phyloP scores from a whole-genome alignment of 2,329 filamentous ascomycete genomes.

The Claviceps cyperi region DNA sequence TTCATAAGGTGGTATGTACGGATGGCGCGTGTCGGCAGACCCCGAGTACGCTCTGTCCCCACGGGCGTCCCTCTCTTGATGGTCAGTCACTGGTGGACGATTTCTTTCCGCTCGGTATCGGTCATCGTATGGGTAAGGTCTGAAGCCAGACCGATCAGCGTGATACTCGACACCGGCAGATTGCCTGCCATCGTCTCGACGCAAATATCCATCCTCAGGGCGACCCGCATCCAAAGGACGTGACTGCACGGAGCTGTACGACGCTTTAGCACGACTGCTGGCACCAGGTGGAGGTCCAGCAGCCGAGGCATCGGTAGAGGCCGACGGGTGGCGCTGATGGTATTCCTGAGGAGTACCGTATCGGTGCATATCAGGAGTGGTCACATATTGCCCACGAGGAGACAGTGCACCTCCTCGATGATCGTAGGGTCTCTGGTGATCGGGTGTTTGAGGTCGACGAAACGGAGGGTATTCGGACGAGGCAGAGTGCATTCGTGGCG shows the following conservation, averaged over 20 bases:
- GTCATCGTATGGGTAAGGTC: constrained; percentile 35
- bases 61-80: constrained; percentile 26
- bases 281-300: constrained; percentile 32
- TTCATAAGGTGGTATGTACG: constrained; percentile 22
- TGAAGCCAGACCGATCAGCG: constrained; percentile 31
- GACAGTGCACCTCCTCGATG: constrained; percentile 31
- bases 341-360: constrained; percentile 47
- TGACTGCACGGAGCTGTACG: constrained; percentile 28
- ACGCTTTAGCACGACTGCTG: constrained; percentile 34
- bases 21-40: constrained; percentile 27
- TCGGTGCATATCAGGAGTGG: constrained; percentile 43
- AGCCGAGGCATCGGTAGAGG: constrained; percentile 29
- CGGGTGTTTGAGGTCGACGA: constrained; percentile 59
- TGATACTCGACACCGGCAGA: constrained; percentile 34
- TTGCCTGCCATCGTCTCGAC: constrained; percentile 32
- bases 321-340: constrained; percentile 33
- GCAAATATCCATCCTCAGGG: constrained; percentile 30
- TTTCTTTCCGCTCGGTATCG: constrained; percentile 36
- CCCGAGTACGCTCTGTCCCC: constrained; percentile 34
- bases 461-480: constrained; percentile 46
- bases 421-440: constrained; percentile 44
- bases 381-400: constrained; percentile 36
- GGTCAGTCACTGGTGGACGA: constrained; percentile 29
- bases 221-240: constrained; percentile 32
- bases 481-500: constrained; percentile 39